Evolutionary conservation across 805 yeast species (phyloP), one percentile per base, ranked within the genome.

Genomic region (Spencermartinsiella europaea): DNA sequence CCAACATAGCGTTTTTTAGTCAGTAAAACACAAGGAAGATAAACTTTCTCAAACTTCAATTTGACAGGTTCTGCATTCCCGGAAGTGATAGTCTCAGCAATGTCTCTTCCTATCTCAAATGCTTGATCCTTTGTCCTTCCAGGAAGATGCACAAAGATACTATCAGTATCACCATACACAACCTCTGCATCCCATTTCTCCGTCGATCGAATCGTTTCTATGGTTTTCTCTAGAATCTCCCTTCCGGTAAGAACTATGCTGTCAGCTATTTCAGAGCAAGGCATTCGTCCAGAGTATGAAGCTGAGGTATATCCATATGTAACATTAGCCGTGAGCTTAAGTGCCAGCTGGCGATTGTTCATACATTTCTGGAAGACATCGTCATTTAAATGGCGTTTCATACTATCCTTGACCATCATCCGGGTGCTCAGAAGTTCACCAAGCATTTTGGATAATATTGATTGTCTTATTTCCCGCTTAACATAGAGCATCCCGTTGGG

Each of bases 261-360:
- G 66, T 93, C 99, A 0, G 99, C 96, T 25, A 93, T 74, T 61
- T 90, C 98, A 0, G 95, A 81, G 57, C 93, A 86, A 0, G 99
- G 98, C 99, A 93, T 93, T 52, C 99, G 70, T 0, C 99, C 99
- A 5, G 96, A 87, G 60, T 84, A 93, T 0, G 96, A 80, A 0
- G 99, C 99, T 0, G 96, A 84, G 0, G 97, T 76, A 60, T 93
- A 93, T 0, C 99, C 99, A 67, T 93, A 93, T 0, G 96, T 91
- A 5, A 93, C 99, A 63, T 89, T 90, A 0, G 99, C 97, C 37
- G 89, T 81, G 40, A 91, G 69, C 60, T 93, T 93, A 51, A 93
- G 68, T 0, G 96, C 98, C 35, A 86, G 62, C 56, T 93, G 99
- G 46, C 91, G 71, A 48, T 85, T 83, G 57, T 86, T 77, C 59